Base-by-base conservation (phyloP, 768 basidiomycete species). In the Phylloporus scabripes region DNA sequence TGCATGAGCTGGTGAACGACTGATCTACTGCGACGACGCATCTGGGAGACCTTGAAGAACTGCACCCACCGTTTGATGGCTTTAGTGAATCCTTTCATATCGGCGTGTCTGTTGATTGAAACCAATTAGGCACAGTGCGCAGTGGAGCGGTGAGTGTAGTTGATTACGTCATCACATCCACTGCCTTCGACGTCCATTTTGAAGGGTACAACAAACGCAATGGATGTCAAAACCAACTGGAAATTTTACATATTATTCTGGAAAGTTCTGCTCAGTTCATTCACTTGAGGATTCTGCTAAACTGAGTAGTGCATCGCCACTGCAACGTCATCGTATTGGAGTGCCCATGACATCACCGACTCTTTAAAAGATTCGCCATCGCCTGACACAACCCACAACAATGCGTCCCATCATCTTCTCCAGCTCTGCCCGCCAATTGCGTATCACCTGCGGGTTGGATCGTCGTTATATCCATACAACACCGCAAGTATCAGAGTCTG, bases 31-130 rank as follows among this genome's bases (percentile, higher is more conserved):
- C 28, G 33, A 42, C 29, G 32, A 42, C 42, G 38, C 26, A 43
- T 29, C 33, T 23, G 40, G 40, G 5, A 29, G 28, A 29, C 26
- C 37, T 20, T 36, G 39, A 33, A 24, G 23, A n/a, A 33, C 31
- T 24, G 21, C 34, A 64, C 72, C 26, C 67, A 87, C 90, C 91
- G 81, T 65, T 80, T 78, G 55, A 92, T 74, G 18, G 80, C 81
- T 66, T 92, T 93, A 5, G 80, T 77, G 46, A 91, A 63, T 21
- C 92, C 92, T 75, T 92, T 93, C 92, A 92, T 92, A 52, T 51
- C 68, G 63, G 20, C 36, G 45, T 28, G 41, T 37, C 43, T 36
- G 39, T 39, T 33, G 15, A n/a, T 17, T 26, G 24, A 24, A 40
- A 26, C 40, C 41, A 12, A 23, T 23, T 3, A 28, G 10, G 28